Evolutionary conservation across 805 yeast genomes (phyloP), one percentile per base, ranked within the genome.

Genomic region (Candida boidinii): DNA sequence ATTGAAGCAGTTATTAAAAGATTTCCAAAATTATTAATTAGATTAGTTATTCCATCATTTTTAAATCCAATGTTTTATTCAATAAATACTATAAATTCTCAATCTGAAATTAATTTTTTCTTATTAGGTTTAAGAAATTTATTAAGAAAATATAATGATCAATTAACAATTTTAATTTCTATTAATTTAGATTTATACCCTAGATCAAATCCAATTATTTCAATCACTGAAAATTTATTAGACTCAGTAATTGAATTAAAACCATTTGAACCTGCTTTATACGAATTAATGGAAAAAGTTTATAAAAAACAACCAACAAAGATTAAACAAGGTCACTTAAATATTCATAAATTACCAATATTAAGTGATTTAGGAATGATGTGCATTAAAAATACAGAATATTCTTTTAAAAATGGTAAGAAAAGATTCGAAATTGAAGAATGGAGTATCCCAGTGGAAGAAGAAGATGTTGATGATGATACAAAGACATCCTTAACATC

Each of bases 391-490:
- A 65, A 66, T 37, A 79, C 82, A 38, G 96, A 88, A 56, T 79
- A 73, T 54, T 86, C 95, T 5, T 90, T 88, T 60, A 78, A 79
- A 49, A 84, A 86, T 43, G 90, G 95, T 11, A 70, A 82, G 41
- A 75, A 76, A 54, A 76, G 71, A 46, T 86, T 90, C 51, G 95
- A 84, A 48, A 79, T 92, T 33, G 90, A 84, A 43, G 85, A 79
- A 48, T 92, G 96, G 95, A 85, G 95, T n/a, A 92, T 92, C 31
- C 97, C 98, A 0, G 95, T 90, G 2, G 96, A 87, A 36, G 94
- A 81, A 37, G 82, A 68, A n/a, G 79, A 68, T 12, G 70, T 60
- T 5, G 60, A 54, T 4, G 50, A 42, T 2, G 21, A 31, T 17
- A 4, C 6, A 6, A 20, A n/a, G n/a, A n/a, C n/a, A n/a, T n/a